Percentiles rank a stretch among this genome's conserved stretches.
Evolutionary conservation across 2,329 filamentous ascomycete genomes (phyloP).

Genomic region (Lachnellula cervina): DNA sequence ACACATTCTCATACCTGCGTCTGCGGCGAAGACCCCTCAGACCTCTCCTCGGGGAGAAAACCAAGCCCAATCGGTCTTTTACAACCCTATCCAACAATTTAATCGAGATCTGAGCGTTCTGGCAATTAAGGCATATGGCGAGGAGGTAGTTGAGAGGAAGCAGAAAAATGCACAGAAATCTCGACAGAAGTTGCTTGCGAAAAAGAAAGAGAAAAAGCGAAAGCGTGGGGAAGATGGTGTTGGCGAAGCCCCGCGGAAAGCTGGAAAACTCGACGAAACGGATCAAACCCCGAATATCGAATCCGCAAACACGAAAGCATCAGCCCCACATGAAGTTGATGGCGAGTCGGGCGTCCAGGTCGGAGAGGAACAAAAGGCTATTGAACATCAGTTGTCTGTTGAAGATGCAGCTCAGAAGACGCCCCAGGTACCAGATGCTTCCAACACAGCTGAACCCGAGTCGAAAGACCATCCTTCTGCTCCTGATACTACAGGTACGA

Average conservation of each 20-base stretch:
- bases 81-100: constrained; percentile 98
- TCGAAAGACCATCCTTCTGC: background rate
- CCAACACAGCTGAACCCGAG: background rate
- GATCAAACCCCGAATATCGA: background rate
- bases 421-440: background rate
- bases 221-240: constrained; percentile 36
- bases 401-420: background rate
- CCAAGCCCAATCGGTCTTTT: constrained; percentile 78
- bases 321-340: background rate
- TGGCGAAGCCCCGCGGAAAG: constrained; percentile 33
- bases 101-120: constrained; percentile 93
- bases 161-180: constrained; percentile 40
- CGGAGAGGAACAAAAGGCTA: background rate
- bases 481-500: background rate
- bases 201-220: constrained; percentile 43
- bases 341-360: background rate
- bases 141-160: constrained; percentile 53
- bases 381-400: background rate
- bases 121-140: constrained; percentile 83
- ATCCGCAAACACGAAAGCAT: background rate
- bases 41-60: constrained; percentile 46
- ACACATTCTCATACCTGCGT: constrained; percentile 58
- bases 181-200: constrained; percentile 31
- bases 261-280: constrained; percentile 27
- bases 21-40: constrained; percentile 43